These are phyloP conservation scores for Zygotorulaspora florentina DNA, from an alignment of 805 yeast species.

Conservation along the genomic window DNA sequence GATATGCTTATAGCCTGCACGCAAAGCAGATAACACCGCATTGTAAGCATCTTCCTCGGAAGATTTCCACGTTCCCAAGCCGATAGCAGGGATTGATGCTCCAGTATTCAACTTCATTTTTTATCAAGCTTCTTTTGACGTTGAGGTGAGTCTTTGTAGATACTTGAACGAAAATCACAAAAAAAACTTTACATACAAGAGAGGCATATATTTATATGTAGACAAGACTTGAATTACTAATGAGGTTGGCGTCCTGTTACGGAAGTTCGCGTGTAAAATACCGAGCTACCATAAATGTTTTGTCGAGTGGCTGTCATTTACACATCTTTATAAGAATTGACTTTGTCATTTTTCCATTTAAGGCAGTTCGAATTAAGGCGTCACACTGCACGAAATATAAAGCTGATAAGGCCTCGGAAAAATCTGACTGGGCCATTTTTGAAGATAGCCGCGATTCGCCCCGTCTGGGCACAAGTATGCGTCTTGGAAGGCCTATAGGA, in stretches of 20 bases:
- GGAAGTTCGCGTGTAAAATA: not conserved
- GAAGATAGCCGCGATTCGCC: not conserved
- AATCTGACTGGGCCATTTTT: no score
- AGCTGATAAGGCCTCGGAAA: not conserved
- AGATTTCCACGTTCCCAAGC: conserved; percentile 72
- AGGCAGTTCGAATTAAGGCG: no score
- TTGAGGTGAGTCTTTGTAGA: not conserved
- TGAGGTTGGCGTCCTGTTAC: not conserved
- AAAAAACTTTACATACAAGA: not conserved
- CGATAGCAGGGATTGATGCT: conserved; percentile 56
- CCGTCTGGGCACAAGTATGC: not conserved
- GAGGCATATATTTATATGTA: no score
- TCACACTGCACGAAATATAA: no score
- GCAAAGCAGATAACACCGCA: conserved; percentile 57
- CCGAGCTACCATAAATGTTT: not conserved
- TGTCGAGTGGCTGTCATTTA: no score
- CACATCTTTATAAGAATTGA: no score
- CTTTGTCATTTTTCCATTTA: no score
- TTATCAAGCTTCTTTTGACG: not conserved
- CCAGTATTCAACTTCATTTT: conserved; percentile 55
- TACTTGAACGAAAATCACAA: not conserved
- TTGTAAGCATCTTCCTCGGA: conserved; percentile 51
- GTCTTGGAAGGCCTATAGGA: not conserved
- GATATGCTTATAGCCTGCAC: conserved; percentile 67
- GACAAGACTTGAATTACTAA: no score